phyloP scores from a whole-genome alignment of 768 basidiomycete species.

The Boletus rubescentipes region DNA sequence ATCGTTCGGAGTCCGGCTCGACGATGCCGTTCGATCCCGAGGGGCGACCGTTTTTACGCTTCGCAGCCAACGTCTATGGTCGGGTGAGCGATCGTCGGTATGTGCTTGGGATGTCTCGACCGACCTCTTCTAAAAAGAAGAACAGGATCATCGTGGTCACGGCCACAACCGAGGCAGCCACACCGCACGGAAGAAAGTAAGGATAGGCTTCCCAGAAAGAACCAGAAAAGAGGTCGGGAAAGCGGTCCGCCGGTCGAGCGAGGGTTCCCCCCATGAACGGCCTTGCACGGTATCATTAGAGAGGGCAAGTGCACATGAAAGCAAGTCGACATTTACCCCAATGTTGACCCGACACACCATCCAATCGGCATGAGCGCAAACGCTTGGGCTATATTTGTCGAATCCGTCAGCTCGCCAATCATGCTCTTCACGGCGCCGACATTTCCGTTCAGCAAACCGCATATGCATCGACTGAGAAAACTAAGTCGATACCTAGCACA shows the following conservation, averaged over 20 bases:
- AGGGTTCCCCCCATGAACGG: constrained; percentile 54
- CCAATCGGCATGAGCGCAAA: constrained; percentile 31
- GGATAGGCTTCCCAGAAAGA: constrained; percentile 53
- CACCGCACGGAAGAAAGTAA: constrained; percentile 63
- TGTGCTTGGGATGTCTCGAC: not conserved
- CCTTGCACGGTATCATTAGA: constrained; percentile 4
- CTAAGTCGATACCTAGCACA: not conserved
- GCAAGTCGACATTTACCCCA: constrained; percentile 31
- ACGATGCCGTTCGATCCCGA: not conserved
- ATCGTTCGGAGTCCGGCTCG: constrained; percentile 3
- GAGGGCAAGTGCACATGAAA: not conserved
- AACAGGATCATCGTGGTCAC: constrained; percentile 42
- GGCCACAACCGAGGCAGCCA: constrained; percentile 51
- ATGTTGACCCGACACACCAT: constrained; percentile 33
- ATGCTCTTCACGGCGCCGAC: constrained; percentile 54
- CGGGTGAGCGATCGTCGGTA: constrained; percentile 4
- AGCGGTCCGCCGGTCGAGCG: constrained; percentile 52
- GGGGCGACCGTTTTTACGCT: not conserved
- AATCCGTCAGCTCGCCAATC: constrained; percentile 63
- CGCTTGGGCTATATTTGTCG: constrained; percentile 29
- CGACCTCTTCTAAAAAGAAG: constrained; percentile 56
- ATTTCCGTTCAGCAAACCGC: constrained; percentile 36
- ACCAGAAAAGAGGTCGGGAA: constrained; percentile 45
- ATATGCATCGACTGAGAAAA: constrained; percentile 25
- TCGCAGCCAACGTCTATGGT: constrained; percentile 11